phyloP scores from a whole-genome alignment of 805 yeast genomes.

The Barnettozyma salicaria region DNA sequence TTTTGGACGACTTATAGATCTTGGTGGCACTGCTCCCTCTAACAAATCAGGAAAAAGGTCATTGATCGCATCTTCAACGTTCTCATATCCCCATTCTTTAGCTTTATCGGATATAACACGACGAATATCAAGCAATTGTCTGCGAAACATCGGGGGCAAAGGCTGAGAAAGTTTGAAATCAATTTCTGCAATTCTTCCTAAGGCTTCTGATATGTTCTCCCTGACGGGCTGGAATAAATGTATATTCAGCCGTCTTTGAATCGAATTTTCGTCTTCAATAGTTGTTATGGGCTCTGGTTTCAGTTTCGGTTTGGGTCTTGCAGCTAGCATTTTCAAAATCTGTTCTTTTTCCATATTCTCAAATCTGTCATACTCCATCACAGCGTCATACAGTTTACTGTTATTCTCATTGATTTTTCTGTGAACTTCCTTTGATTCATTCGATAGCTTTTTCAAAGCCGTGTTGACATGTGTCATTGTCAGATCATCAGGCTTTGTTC shows the following conservation, averaged over 20 bases:
- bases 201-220: background rate
- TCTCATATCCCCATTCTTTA: too few relatives aligned
- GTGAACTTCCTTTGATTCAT: constrained; percentile 5
- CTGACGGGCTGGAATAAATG: constrained; percentile 1
- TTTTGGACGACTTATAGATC: too few relatives aligned
- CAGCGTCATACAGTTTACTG: background rate
- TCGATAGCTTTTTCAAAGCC: constrained; percentile 4
- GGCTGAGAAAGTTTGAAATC: too few relatives aligned
- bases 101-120: too few relatives aligned
- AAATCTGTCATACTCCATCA: constrained; percentile 2
- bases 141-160: background rate
- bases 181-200: background rate
- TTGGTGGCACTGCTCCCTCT: too few relatives aligned
- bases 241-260: constrained; percentile 1
- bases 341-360: constrained; percentile 4
- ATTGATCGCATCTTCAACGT: background rate
- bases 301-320: constrained; percentile 3
- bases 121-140: background rate
- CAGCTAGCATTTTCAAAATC: background rate
- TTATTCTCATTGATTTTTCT: background rate
- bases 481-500: constrained; percentile 1
- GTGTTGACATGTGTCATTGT: constrained; percentile 2
- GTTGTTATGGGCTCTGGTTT: background rate
- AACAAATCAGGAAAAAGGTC: background rate
- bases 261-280: background rate